Conservation (phyloP, 192 early-diverging fungal genomes). For the Coemansia sp. region DNA sequence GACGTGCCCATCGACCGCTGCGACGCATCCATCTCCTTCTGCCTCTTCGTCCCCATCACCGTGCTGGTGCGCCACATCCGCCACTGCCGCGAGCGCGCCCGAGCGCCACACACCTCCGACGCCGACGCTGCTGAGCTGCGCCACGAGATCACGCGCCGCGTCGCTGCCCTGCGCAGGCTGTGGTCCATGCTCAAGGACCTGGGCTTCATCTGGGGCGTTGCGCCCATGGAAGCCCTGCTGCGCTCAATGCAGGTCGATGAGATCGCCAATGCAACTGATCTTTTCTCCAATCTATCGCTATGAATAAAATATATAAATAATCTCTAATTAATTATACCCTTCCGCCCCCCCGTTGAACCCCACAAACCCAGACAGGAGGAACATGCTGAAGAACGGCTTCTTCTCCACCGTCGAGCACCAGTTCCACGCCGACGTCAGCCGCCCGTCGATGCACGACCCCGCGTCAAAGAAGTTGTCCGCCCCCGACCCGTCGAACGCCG, state of each 20-base stretch:
- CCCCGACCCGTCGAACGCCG: constrained; percentile 96
- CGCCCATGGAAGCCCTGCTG: constrained; percentile 40
- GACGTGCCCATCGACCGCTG: constrained; percentile 50
- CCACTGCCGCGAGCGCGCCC: constrained; percentile 16
- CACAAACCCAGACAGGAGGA: constrained; percentile 75
- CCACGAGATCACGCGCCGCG: constrained; percentile 12
- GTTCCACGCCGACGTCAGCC: constrained; percentile 91
- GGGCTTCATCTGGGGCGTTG: constrained; percentile 39
- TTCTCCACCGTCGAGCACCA: constrained; percentile 92
- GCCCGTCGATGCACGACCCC: constrained; percentile 93
- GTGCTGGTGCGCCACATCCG: constrained; percentile 45
- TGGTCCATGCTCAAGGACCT: constrained; percentile 46
- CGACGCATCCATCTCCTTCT: constrained; percentile 39
- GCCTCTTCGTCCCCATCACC: constrained; percentile 39
- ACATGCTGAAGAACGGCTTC: constrained; percentile 89
- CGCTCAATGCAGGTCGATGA: constrained; percentile 50
- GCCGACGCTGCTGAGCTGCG: neutral
- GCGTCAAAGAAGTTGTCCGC: constrained; percentile 91
- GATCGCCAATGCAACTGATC: constrained; percentile 38
- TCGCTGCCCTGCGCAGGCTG: constrained; percentile 24
- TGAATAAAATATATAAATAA: constrained; percentile 8
- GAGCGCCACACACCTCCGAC: neutral
- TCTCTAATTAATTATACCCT: constrained; percentile 20
- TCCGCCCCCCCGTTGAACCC: constrained; percentile 69
- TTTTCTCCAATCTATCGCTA: constrained; percentile 26